These are phyloP conservation scores for Pichia rugopelliculosa DNA, from an alignment of 805 yeast genomes.

Conservation along the genomic window DNA sequence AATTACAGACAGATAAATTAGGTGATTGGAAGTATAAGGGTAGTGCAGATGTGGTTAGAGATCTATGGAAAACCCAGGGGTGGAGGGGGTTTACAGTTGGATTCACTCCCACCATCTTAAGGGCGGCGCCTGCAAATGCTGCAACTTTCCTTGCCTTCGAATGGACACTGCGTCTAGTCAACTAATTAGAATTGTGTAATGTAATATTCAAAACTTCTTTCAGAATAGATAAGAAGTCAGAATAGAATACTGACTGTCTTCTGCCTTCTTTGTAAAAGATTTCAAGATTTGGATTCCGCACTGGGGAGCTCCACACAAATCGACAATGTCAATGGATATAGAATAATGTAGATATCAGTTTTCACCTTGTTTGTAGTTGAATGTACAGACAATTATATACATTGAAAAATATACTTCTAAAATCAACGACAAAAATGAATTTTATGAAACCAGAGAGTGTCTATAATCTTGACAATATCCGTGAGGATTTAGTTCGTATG, in stretches of 20 bases:
- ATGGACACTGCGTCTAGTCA: slow-evolving; percentile 64
- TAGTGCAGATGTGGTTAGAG: slow-evolving; percentile 50
- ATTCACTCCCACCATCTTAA: slow-evolving; percentile 80
- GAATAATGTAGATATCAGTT: too few species aligned
- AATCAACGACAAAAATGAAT: slow-evolving; percentile 47
- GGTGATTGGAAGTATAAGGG: slow-evolving; percentile 51
- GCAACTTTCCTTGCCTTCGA: slow-evolving; percentile 95
- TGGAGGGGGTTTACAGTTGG: slow-evolving; percentile 81
- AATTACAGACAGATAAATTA: slow-evolving; percentile 69
- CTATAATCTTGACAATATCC: slow-evolving; percentile 70
- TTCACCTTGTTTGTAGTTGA: neutral
- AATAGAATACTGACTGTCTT: too few species aligned
- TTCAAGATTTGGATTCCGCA: neutral
- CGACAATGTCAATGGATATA: too few species aligned
- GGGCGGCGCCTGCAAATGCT: slow-evolving; percentile 98
- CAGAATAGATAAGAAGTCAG: too few species aligned
- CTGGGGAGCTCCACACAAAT: neutral
- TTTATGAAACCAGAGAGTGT: slow-evolving; percentile 79
- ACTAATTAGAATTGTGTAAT: slow-evolving; percentile 15
- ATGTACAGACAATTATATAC: neutral
- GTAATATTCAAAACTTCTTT: too few species aligned
- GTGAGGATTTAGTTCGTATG: slow-evolving; percentile 82
- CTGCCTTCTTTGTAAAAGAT: too few species aligned
- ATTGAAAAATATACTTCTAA: neutral
- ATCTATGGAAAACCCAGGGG: slow-evolving; percentile 54